A percentile compares a stretch with the other conserved stretches of the same genome.
Evolutionary conservation across 768 basidiomycete genomes (phyloP).

Genomic region (Cytidiella melzeri): DNA sequence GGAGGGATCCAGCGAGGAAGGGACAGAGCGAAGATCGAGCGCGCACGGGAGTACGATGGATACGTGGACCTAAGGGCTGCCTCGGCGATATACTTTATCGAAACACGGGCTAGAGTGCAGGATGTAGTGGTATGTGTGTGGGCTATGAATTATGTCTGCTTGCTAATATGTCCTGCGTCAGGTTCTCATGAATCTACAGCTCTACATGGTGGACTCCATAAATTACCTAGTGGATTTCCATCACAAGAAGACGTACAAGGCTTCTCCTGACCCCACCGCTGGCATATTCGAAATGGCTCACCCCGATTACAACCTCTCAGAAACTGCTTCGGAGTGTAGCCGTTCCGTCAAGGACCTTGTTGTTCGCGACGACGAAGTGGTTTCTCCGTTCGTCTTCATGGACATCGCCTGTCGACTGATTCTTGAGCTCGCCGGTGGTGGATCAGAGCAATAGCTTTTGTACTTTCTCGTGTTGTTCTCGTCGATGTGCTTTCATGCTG

Average conservation of each 20-base stretch:
- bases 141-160: background rate
- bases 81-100: constrained; percentile 85
- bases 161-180: constrained; percentile 27
- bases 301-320: constrained; percentile 40
- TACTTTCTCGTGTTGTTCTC: background rate
- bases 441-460: constrained; percentile 24
- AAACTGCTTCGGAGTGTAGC: constrained; percentile 50
- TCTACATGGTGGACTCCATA: constrained; percentile 92
- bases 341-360: constrained; percentile 53
- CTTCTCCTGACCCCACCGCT: constrained; percentile 58
- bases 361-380: constrained; percentile 52
- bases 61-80: constrained; percentile 58
- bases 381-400: constrained; percentile 92
- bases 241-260: constrained; percentile 91
- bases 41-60: constrained; percentile 58
- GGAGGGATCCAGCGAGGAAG: constrained; percentile 41
- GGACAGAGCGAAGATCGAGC: constrained; percentile 46
- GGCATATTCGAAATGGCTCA: constrained; percentile 64
- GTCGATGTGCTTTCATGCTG: no score
- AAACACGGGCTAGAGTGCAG: constrained; percentile 84
- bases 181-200: constrained; percentile 95
- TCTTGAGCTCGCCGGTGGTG: constrained; percentile 79
- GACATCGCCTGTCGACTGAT: constrained; percentile 93
- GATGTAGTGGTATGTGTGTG: constrained; percentile 75
- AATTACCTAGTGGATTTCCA: constrained; percentile 99